phyloP scores from a whole-genome alignment of 495 filamentous ascomycete genomes.

The Hypoxylon rickii region DNA sequence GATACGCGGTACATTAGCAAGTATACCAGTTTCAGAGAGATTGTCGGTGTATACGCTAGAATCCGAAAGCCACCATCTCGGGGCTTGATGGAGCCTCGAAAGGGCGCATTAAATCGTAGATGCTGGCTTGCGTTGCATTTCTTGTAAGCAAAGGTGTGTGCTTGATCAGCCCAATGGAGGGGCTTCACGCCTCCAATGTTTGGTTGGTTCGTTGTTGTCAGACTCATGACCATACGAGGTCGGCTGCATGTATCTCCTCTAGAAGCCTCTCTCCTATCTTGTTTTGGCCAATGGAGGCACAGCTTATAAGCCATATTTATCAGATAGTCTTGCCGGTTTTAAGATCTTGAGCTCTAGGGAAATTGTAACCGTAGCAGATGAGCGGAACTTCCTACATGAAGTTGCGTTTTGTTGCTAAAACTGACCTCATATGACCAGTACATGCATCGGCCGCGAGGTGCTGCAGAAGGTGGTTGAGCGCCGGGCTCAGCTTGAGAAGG shows the following conservation, averaged over 20 bases:
- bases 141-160: not conserved
- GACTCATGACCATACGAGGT: slow-evolving; percentile 25
- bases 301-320: not conserved
- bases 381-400: slow-evolving; percentile 1
- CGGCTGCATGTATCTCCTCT: slow-evolving; percentile 19
- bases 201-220: slow-evolving; percentile 10
- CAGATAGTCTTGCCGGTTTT: slow-evolving; percentile 3
- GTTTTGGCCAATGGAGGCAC: slow-evolving; percentile 13
- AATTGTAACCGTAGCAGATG: slow-evolving; percentile 12
- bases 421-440: slow-evolving; percentile 14
- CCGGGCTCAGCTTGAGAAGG: slow-evolving; percentile 2
- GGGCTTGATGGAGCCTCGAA: not conserved
- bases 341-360: slow-evolving; percentile 12
- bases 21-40: too few relatives aligned
- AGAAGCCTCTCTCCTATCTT: slow-evolving; percentile 16
- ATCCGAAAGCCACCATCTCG: not conserved
- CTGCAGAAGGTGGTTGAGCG: not conserved
- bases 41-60: not conserved
- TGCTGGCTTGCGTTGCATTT: slow-evolving; percentile 10
- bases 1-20: too few relatives aligned
- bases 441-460: slow-evolving; percentile 7
- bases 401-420: slow-evolving; percentile 29
- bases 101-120: not conserved
- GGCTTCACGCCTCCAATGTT: not conserved
- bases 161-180: not conserved